A percentile compares a stretch with the other conserved stretches of the same genome.
Evolutionary conservation across 805 yeast species (phyloP).

Genomic region (Myxozyma vanderwaltii): DNA sequence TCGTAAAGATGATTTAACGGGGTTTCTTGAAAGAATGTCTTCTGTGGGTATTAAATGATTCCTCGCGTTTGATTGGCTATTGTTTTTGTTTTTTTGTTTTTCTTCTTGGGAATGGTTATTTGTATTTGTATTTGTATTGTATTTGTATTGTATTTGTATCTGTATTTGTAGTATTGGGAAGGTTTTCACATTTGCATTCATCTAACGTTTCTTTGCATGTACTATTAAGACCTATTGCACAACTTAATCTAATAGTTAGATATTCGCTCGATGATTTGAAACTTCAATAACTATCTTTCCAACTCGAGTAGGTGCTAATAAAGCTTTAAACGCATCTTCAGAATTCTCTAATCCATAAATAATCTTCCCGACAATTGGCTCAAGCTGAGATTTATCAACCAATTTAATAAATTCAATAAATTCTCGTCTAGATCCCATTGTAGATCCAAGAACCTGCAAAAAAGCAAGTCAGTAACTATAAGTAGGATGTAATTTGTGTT

Average conservation of each 20-base stretch:
- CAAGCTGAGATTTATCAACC: slow-evolving; percentile 10
- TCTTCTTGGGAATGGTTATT: too few species aligned
- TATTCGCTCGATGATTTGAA: background rate
- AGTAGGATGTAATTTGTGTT: background rate
- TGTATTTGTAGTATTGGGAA: too few species aligned
- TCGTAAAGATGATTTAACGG: slow-evolving; percentile 79
- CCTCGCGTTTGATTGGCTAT: background rate
- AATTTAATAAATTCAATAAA: slow-evolving; percentile 20
- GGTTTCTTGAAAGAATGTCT: slow-evolving; percentile 82
- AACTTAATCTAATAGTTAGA: background rate
- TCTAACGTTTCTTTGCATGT: too few species aligned
- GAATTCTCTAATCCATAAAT: slow-evolving; percentile 21
- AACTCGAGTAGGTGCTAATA: background rate
- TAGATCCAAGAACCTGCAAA: slow-evolving; percentile 22
- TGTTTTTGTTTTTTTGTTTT: background rate
- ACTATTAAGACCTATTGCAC: too few species aligned
- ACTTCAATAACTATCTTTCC: slow-evolving; percentile 16
- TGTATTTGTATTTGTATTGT: background rate
- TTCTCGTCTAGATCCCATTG: slow-evolving; percentile 22
- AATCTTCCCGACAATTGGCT: slow-evolving; percentile 23
- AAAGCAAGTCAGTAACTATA: background rate
- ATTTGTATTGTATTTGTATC: background rate
- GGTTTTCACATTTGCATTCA: too few species aligned
- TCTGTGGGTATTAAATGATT: slow-evolving; percentile 23
- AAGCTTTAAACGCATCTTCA: slow-evolving; percentile 20